Evolutionary conservation across 805 yeast genomes (phyloP).

Genomic region (Alloascoidea hylecoeti): DNA sequence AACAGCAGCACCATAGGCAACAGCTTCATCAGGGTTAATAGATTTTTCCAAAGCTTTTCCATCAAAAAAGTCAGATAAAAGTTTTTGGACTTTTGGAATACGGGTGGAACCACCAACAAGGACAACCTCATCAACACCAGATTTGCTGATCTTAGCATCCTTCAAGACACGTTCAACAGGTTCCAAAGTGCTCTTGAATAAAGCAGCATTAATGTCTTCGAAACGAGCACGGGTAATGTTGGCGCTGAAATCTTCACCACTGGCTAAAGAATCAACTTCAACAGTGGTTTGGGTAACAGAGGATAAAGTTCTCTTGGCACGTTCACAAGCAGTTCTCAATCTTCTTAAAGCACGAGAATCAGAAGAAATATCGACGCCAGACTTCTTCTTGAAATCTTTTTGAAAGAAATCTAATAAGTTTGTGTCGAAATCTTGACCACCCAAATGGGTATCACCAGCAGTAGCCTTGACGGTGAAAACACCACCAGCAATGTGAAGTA

Average conservation of each 20-base stretch:
- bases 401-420: conserved; percentile 88
- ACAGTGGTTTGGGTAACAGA: conserved; percentile 92
- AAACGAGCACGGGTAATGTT: conserved; percentile 96
- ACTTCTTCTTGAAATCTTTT: conserved; percentile 91
- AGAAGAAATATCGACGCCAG: conserved; percentile 76
- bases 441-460: conserved; percentile 98
- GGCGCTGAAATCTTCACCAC: conserved; percentile 91
- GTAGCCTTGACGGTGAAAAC: conserved; percentile 94
- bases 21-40: conserved; percentile 98
- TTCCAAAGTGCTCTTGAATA: conserved; percentile 85
- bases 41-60: conserved; percentile 96
- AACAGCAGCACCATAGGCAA: conserved; percentile 99
- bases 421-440: conserved; percentile 99
- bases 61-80: conserved; percentile 87
- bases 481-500: conserved; percentile 88
- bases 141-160: conserved; percentile 78
- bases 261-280: conserved; percentile 90
- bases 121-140: conserved; percentile 86
- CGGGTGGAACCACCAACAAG: conserved; percentile 98
- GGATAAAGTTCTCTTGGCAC: conserved; percentile 97
- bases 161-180: conserved; percentile 93
- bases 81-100: conserved; percentile 95
- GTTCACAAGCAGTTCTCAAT: conserved; percentile 97
- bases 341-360: conserved; percentile 96
- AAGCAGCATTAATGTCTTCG: conserved; percentile 87